A percentile compares a stretch with the other conserved stretches of the same genome.
Conservation (phyloP, 108 stramenopile species). For the Ochromonas danica region DNA sequence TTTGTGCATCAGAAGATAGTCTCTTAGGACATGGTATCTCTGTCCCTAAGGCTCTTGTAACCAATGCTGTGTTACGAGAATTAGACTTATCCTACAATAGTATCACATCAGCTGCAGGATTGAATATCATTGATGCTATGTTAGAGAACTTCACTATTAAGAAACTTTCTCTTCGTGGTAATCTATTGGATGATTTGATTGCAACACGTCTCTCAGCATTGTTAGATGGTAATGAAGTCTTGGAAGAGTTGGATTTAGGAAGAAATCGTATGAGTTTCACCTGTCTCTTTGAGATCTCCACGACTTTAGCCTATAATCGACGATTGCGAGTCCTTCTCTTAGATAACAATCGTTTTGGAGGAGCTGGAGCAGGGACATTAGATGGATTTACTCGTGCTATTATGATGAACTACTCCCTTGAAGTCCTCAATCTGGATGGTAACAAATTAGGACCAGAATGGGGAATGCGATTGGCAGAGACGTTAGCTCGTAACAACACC, state of each 20-base stretch:
- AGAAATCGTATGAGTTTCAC: background rate
- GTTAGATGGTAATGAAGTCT: background rate
- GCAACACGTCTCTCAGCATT: background rate
- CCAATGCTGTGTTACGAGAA: constrained; percentile 6
- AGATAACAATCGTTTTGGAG: constrained; percentile 24
- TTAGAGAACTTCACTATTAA: background rate
- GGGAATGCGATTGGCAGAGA: constrained; percentile 2
- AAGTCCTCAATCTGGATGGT: constrained; percentile 9
- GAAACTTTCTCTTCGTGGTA: constrained; percentile 19
- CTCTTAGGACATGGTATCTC: constrained; percentile 11
- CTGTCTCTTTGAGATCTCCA: background rate
- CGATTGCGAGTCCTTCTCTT: background rate
- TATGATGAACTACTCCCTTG: constrained; percentile 26
- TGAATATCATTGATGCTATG: constrained; percentile 17
- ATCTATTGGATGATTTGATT: constrained; percentile 1
- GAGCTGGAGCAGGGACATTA: constrained; percentile 24
- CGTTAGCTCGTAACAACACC: background rate
- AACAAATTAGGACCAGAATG: constrained; percentile 31
- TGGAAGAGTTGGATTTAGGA: constrained; percentile 21
- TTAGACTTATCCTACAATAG: constrained; percentile 20
- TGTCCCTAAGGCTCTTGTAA: background rate
- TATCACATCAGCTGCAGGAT: background rate
- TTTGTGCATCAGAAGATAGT: background rate
- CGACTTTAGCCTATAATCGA: background rate
- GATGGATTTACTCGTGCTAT: background rate